Conservation (phyloP, 2,329 filamentous ascomycete species). For the Graphilbum ipis-grandicollis region DNA sequence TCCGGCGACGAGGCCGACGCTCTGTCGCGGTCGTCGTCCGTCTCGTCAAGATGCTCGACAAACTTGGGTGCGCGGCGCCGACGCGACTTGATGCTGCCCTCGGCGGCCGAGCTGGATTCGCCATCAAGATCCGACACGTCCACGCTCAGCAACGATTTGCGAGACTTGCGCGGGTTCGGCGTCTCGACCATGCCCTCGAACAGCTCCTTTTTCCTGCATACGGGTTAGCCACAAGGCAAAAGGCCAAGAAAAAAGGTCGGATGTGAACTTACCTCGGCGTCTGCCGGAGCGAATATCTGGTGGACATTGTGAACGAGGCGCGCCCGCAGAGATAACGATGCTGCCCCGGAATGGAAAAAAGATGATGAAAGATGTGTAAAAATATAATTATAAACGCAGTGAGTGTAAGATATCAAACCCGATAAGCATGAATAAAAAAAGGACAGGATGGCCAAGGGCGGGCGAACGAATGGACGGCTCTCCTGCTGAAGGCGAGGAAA, state of each 20-base stretch:
- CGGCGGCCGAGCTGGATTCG: slow-evolving; percentile 30
- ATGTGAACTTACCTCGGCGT: slow-evolving; percentile 14
- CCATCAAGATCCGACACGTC: slow-evolving; percentile 29
- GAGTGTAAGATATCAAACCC: not conserved
- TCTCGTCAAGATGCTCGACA: slow-evolving; percentile 30
- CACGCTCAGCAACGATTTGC: slow-evolving; percentile 26
- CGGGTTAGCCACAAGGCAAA: not conserved
- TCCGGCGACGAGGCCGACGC: not conserved
- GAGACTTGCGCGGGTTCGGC: slow-evolving; percentile 28
- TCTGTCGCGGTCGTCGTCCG: slow-evolving; percentile 15
- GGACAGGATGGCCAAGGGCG: not conserved
- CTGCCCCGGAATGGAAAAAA: not conserved
- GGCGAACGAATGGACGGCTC: not conserved
- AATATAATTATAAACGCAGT: too few species aligned
- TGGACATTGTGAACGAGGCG: slow-evolving; percentile 10
- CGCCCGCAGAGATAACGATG: too few species aligned
- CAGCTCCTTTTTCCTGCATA: slow-evolving; percentile 38
- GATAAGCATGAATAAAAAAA: not conserved
- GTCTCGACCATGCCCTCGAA: slow-evolving; percentile 46
- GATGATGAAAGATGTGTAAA: not conserved
- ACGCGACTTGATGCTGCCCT: slow-evolving; percentile 14
- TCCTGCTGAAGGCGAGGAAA: too few species aligned
- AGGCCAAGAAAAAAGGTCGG: not conserved
- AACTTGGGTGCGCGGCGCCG: slow-evolving; percentile 32
- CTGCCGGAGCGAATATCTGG: slow-evolving; percentile 16